Evolutionary conservation across 2,329 filamentous ascomycete species (phyloP).

Genomic region (Diaporthe australafricana): DNA sequence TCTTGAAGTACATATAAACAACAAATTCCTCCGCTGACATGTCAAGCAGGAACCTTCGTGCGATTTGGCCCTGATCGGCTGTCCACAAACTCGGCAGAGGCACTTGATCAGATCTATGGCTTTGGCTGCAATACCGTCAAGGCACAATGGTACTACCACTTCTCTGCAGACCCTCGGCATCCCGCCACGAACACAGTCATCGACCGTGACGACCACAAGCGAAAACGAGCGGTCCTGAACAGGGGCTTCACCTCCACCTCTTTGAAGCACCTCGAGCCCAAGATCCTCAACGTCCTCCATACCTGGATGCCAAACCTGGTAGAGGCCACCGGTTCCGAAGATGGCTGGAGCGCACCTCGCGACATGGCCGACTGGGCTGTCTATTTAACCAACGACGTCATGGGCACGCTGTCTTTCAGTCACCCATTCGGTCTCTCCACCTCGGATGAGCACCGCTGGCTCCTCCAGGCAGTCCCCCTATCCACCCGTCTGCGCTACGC

Average conservation of each 20-base stretch:
- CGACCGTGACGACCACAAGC: constrained; percentile 18
- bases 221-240: constrained; percentile 11
- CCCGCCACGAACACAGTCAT: constrained; percentile 11
- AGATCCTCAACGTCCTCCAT: constrained; percentile 2
- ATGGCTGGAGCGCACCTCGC: constrained; percentile 9
- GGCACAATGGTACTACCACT: constrained; percentile 18
- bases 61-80: constrained; percentile 18
- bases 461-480: not conserved
- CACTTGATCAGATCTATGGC: constrained; percentile 22
- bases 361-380: constrained; percentile 4
- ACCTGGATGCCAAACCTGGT: constrained; percentile 5
- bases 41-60: constrained; percentile 14
- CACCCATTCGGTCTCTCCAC: constrained; percentile 8
- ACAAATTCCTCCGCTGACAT: not conserved
- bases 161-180: constrained; percentile 9
- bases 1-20: not conserved
- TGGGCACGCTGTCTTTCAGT: not conserved
- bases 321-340: not conserved
- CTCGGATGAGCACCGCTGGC: constrained; percentile 13
- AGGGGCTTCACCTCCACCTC: constrained; percentile 12
- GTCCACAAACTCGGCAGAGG: constrained; percentile 18
- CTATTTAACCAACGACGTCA: constrained; percentile 1
- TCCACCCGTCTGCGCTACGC: constrained; percentile 1
- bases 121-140: constrained; percentile 13
- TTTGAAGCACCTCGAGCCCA: constrained; percentile 12